phyloP scores from a whole-genome alignment of 2,329 filamentous ascomycete species.

The Corinectria fuckeliana region DNA sequence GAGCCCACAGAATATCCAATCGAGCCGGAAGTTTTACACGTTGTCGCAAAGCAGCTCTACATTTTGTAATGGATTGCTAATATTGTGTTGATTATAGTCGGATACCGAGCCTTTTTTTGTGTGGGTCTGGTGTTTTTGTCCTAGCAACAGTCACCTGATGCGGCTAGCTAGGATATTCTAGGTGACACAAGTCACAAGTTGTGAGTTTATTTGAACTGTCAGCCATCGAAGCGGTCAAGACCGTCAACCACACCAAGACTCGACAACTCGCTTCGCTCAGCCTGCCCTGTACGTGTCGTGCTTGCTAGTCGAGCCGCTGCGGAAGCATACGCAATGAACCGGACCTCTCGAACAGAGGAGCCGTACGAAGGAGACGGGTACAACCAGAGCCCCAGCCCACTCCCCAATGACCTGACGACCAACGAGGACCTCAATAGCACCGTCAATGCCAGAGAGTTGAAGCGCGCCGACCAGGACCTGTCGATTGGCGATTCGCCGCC shows the following conservation, averaged over 20 bases:
- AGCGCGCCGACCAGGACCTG: conserved; percentile 10
- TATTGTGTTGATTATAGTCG: too few relatives aligned
- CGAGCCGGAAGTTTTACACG: too few relatives aligned
- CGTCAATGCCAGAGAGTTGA: conserved; percentile 7
- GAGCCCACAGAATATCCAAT: too few relatives aligned
- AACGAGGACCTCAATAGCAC: conserved; percentile 24
- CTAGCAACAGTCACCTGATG: not conserved
- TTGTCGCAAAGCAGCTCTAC: too few relatives aligned
- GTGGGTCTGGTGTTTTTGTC: too few relatives aligned
- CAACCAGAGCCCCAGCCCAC: conserved; percentile 24
- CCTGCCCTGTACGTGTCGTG: too few relatives aligned
- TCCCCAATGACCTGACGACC: conserved; percentile 23
- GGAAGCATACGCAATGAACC: conserved; percentile 18
- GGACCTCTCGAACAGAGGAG: conserved; percentile 27
- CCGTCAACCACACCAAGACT: not conserved
- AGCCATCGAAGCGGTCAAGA: not conserved
- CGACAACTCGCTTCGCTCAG: not conserved
- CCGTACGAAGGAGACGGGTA: conserved; percentile 24
- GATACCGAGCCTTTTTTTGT: too few relatives aligned
- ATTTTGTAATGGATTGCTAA: too few relatives aligned
- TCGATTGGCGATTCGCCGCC: conserved; percentile 1
- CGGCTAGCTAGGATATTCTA: not conserved
- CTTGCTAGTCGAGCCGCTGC: too few relatives aligned
- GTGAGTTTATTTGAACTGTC: not conserved
- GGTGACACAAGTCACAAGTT: too few relatives aligned